Evolutionary conservation across 768 basidiomycete genomes (phyloP).

Genomic region (Mycena alexandri): DNA sequence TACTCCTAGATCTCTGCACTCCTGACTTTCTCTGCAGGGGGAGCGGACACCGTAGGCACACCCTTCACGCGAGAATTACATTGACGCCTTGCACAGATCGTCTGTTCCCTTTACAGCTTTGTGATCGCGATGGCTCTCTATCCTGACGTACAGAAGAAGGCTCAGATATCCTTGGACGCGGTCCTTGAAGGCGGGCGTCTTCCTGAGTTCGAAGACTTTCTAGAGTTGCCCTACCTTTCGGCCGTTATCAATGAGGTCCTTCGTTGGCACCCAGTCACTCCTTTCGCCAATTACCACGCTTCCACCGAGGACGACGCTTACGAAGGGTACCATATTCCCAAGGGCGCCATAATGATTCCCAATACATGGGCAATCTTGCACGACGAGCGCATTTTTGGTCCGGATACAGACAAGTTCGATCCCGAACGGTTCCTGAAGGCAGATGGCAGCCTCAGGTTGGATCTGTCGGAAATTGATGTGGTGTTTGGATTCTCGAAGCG

Average conservation of each 20-base stretch:
- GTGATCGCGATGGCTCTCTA: conserved; percentile 54
- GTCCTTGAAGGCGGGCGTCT: conserved; percentile 48
- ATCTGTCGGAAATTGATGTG: conserved; percentile 35
- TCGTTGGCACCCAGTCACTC: conserved; percentile 32
- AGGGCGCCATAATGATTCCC: conserved; percentile 48
- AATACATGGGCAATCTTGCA: conserved; percentile 43
- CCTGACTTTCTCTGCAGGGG: neutral
- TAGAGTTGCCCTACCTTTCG: conserved; percentile 26
- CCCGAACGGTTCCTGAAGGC: conserved; percentile 34
- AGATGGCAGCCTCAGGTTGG: conserved; percentile 16
- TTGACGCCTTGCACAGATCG: conserved; percentile 43
- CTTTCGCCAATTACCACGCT: conserved; percentile 40
- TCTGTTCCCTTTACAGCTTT: conserved; percentile 50
- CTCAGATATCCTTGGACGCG: conserved; percentile 55
- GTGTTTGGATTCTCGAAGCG: conserved; percentile 41
- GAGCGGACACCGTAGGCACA: conserved; percentile 1
- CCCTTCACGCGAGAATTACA: no score
- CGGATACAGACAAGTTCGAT: conserved; percentile 33
- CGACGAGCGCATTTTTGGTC: conserved; percentile 20
- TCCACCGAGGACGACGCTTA: conserved; percentile 50
- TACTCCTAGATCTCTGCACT: neutral
- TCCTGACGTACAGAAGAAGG: conserved; percentile 53
- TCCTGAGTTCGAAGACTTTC: conserved; percentile 44
- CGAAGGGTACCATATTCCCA: conserved; percentile 48
- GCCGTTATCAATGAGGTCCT: conserved; percentile 32